Percentiles rank a stretch among this genome's conserved stretches.
phyloP scores from a whole-genome alignment of 2,329 filamentous ascomycete species.

The Colletotrichum orchidophilum region DNA sequence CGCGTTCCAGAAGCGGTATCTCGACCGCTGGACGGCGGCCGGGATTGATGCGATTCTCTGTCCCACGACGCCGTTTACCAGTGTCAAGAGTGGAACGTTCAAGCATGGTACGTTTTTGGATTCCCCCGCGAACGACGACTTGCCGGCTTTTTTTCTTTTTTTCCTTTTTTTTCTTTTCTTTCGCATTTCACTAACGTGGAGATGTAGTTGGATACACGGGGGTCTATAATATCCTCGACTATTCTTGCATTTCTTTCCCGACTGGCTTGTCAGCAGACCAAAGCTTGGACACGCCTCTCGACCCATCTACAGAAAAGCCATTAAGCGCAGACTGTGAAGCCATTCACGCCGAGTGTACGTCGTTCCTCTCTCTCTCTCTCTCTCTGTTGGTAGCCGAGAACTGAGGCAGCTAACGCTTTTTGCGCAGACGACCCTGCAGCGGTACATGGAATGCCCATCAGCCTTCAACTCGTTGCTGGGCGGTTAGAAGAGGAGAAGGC shows the following conservation, averaged over 20 bases:
- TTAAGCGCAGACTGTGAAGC: conserved; percentile 48
- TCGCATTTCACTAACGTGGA: not conserved
- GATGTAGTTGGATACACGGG: conserved; percentile 58
- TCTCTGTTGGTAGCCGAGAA: too few species aligned
- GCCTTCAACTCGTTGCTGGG: conserved; percentile 54
- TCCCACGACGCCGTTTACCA: conserved; percentile 59
- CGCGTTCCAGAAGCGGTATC: conserved; percentile 55
- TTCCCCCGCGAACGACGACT: too few species aligned
- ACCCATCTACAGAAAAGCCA: conserved; percentile 42
- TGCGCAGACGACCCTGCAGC: conserved; percentile 47
- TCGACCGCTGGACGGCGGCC: conserved; percentile 55
- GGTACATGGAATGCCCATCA: conserved; percentile 54
- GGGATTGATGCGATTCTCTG: conserved; percentile 71
- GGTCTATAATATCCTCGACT: conserved; percentile 60
- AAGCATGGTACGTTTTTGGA: conserved; percentile 48
- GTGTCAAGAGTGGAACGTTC: conserved; percentile 53
- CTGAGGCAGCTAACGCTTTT: not conserved
- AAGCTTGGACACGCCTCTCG: conserved; percentile 44
- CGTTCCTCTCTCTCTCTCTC: not conserved
- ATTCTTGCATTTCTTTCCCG: conserved; percentile 57
- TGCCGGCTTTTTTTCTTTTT: not conserved
- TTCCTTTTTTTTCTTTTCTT: not conserved
- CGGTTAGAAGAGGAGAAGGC: conserved; percentile 53
- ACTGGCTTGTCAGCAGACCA: conserved; percentile 53
- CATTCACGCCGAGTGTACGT: conserved; percentile 55